Evolutionary conservation across 2,329 filamentous ascomycete genomes (phyloP).

Genomic region (Coniochaeta sp.): DNA sequence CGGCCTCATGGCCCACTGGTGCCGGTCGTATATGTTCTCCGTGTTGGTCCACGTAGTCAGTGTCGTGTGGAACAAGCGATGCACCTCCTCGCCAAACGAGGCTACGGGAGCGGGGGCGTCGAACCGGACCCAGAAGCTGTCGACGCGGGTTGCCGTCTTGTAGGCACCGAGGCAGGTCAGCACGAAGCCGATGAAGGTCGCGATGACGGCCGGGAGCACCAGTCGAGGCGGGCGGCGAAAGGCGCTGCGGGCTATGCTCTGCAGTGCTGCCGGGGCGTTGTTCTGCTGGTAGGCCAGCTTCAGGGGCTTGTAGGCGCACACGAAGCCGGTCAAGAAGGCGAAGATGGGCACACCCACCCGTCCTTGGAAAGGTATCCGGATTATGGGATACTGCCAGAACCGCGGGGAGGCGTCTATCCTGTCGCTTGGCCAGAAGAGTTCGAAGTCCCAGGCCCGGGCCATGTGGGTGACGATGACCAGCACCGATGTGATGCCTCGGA

Average conservation of each 20-base stretch:
- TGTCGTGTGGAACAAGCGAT: slow-evolving; percentile 35
- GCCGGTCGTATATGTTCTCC: slow-evolving; percentile 44
- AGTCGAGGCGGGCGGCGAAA: slow-evolving; percentile 45
- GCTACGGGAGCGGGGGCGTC: slow-evolving; percentile 36
- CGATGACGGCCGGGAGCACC: slow-evolving; percentile 43
- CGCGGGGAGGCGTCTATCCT: slow-evolving; percentile 31
- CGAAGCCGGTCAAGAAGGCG: slow-evolving; percentile 48
- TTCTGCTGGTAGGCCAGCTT: slow-evolving; percentile 38
- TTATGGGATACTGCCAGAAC: slow-evolving; percentile 40
- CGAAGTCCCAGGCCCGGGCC: slow-evolving; percentile 42
- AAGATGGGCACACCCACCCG: slow-evolving; percentile 49
- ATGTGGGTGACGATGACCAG: slow-evolving; percentile 46
- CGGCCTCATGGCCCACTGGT: slow-evolving; percentile 47
- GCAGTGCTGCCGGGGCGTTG: slow-evolving; percentile 34
- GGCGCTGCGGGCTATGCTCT: slow-evolving; percentile 42
- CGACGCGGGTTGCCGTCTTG: slow-evolving; percentile 35
- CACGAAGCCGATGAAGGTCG: slow-evolving; percentile 40
- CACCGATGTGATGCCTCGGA: slow-evolving; percentile 45
- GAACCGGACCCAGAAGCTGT: slow-evolving; percentile 43
- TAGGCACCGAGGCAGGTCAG: slow-evolving; percentile 42
- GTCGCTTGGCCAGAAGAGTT: slow-evolving; percentile 41
- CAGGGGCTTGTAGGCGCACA: slow-evolving; percentile 47
- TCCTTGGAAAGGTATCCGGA: slow-evolving; percentile 50
- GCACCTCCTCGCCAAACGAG: slow-evolving; percentile 35
- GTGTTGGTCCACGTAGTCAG: slow-evolving; percentile 42